phyloP scores from a whole-genome alignment of 805 yeast genomes.

The Hanseniaspora nectarophila region DNA sequence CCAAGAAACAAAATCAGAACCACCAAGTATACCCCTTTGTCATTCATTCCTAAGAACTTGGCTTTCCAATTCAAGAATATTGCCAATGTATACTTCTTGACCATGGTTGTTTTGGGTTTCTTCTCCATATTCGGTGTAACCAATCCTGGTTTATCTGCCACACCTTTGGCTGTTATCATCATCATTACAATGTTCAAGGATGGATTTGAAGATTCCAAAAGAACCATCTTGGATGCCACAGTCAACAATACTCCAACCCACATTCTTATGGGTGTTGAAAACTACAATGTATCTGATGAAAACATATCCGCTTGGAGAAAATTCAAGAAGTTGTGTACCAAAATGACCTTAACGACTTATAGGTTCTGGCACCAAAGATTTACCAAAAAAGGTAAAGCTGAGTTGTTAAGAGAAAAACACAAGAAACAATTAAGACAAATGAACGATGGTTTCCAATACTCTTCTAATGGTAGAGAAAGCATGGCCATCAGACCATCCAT shows the following conservation, averaged over 20 bases:
- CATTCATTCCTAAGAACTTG: conserved; percentile 79
- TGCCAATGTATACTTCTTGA: conserved; percentile 80
- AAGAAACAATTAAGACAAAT: conserved; percentile 22
- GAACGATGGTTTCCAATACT: conserved; percentile 23
- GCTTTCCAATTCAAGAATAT: conserved; percentile 70
- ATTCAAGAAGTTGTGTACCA: conserved; percentile 45
- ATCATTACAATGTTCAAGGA: conserved; percentile 64
- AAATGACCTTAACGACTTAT: conserved; percentile 23
- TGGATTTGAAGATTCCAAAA: conserved; percentile 68
- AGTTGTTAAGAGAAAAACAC: conserved; percentile 27
- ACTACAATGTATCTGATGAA: conserved; percentile 53
- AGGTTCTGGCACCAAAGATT: conserved; percentile 23
- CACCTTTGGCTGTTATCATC: conserved; percentile 70
- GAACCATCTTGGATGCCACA: conserved; percentile 60
- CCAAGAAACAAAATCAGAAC: conserved; percentile 89
- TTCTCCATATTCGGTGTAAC: conserved; percentile 73
- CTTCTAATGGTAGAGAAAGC: conserved; percentile 25
- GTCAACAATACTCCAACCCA: conserved; percentile 66
- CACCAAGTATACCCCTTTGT: conserved; percentile 83
- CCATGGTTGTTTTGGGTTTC: conserved; percentile 66
- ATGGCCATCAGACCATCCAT: conserved; percentile 30
- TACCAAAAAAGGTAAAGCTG: conserved; percentile 31
- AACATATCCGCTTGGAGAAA: conserved; percentile 56
- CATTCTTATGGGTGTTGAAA: conserved; percentile 43
- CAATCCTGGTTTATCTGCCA: conserved; percentile 60